Percentiles rank a stretch among this genome's conserved stretches.
Conservation (phyloP, 208 protist genomes). For the Naegleria lovaniensis region DNA sequence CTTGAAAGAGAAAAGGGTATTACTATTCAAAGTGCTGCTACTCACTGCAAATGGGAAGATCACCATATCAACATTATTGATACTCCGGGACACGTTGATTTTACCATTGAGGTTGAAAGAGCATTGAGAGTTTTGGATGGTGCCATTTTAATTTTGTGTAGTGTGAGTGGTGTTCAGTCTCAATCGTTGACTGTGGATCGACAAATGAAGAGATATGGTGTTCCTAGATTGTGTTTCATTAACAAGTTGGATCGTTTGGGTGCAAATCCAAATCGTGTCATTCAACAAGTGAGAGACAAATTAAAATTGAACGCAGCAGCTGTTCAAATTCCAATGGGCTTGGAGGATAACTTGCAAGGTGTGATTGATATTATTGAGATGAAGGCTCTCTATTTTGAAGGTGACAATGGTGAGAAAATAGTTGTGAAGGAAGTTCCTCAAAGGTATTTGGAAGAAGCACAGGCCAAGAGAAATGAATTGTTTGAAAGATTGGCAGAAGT, state of each 20-base stretch:
- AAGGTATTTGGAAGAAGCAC: conserved; percentile 65
- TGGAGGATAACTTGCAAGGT: conserved; percentile 86
- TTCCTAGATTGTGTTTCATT: conserved; percentile 95
- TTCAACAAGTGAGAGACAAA: conserved; percentile 62
- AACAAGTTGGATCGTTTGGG: conserved; percentile 95
- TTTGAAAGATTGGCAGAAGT: conserved; percentile 85
- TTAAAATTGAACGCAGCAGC: conserved; percentile 88
- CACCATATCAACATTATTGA: conserved; percentile 97
- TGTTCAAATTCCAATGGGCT: conserved; percentile 93
- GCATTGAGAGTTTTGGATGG: conserved; percentile 97
- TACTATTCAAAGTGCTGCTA: conserved; percentile 97
- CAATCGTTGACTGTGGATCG: conserved; percentile 98
- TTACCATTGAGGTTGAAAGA: conserved; percentile 97
- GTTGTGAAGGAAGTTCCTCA: conserved; percentile 63
- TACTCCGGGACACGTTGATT: conserved; percentile 98
- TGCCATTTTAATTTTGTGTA: conserved; percentile 92
- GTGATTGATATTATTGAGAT: conserved; percentile 88
- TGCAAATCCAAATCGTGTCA: conserved; percentile 74
- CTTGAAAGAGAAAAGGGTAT: conserved; percentile 97
- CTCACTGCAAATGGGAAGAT: conserved; percentile 88
- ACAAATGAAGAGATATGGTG: conserved; percentile 96
- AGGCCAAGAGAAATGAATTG: conserved; percentile 70
- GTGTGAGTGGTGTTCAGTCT: conserved; percentile 88
- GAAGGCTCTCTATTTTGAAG: conserved; percentile 84
- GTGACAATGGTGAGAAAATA: conserved; percentile 72